Evolutionary conservation across 2,329 filamentous ascomycete genomes (phyloP), one percentile per base, ranked within the genome.

Genomic region (Hypoxylon sp.): DNA sequence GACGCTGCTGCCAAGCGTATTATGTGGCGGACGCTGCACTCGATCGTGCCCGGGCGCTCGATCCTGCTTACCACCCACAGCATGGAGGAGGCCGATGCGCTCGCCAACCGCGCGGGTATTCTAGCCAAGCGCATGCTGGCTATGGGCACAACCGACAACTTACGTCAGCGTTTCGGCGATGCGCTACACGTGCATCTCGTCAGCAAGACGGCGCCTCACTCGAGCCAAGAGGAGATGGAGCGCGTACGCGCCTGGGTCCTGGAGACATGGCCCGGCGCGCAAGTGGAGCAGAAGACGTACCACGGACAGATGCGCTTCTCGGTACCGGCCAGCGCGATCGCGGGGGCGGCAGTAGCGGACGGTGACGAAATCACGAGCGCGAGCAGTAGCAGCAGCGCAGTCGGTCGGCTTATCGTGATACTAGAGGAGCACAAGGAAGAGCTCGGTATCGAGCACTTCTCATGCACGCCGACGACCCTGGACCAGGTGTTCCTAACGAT

Each of bases 21-120:
- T 68, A 97, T 98, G 91, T 97, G 94, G 94, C 87, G 87, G 59
- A 97, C 93, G 0, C 82, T 97, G 0, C 86, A 87, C 3, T 85
- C 88, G 1, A 89, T 94, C 3, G 89, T 90, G 0, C 85, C 88
- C 0, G 93, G 93, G 0, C 86, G 94, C n/a, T 91, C 90, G 0
- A 87, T 97, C 15, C 82, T 98, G 1, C 84, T 98, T 17, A 97
- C 94, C 0, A 97, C 94, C 0, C 94, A 98, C 76, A 92, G 88
- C 50, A 97, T 97, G 93, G 94, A 97, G 76, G 94, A 97, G 78
- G 94, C 94, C 0, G 93, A 97, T 72, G 93, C 93, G 0, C 83
- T 98, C 2, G 94, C 94, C 0, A 88, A 88, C 28, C 85, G 93
- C 1, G 93, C 91, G 0, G 94, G 93, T 11, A 97, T 98, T 69